phyloP scores from a whole-genome alignment of 1,139 yeast species.

The Kurtzmaniella quercitrusa region DNA sequence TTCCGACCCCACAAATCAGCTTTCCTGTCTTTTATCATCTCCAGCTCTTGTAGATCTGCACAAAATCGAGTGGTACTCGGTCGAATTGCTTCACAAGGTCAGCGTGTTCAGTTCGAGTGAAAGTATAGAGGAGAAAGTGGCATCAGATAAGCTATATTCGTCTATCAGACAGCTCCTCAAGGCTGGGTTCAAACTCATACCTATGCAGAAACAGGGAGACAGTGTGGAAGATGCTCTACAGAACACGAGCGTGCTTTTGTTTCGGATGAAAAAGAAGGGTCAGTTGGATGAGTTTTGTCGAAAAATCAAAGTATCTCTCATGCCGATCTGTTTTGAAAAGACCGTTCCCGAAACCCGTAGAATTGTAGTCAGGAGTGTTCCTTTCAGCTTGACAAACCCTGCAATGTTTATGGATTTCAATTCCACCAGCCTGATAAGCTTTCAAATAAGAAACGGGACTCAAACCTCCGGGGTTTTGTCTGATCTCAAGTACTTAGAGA shows the following conservation, averaged over 20 bases:
- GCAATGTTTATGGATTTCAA: slow-evolving; percentile 48
- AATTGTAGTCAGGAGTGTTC: slow-evolving; percentile 36
- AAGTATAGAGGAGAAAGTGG: neutral
- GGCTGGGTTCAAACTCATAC: slow-evolving; percentile 26
- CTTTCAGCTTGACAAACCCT: slow-evolving; percentile 58
- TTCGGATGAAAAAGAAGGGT: neutral
- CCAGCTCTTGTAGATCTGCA: slow-evolving; percentile 11
- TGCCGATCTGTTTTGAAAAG: neutral
- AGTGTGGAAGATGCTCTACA: slow-evolving; percentile 6
- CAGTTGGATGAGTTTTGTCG: slow-evolving; percentile 1
- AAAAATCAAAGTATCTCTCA: neutral
- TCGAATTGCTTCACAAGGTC: slow-evolving; percentile 6
- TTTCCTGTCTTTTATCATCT: slow-evolving; percentile 18
- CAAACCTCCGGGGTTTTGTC: slow-evolving; percentile 30
- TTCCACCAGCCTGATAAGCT: slow-evolving; percentile 44
- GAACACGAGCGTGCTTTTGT: neutral
- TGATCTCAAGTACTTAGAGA: slow-evolving; percentile 58
- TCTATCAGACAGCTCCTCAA: slow-evolving; percentile 15
- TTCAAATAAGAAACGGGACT: slow-evolving; percentile 13
- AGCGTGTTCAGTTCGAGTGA: slow-evolving; percentile 5
- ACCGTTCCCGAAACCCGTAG: neutral
- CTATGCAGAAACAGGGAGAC: slow-evolving; percentile 16
- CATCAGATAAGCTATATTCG: slow-evolving; percentile 7
- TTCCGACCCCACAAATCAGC: slow-evolving; percentile 6
- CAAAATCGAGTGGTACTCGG: slow-evolving; percentile 21